These are phyloP conservation scores for Trypanosomatidae sp. DNA, from an alignment of 208 protist genomes.

Conservation along the genomic window DNA sequence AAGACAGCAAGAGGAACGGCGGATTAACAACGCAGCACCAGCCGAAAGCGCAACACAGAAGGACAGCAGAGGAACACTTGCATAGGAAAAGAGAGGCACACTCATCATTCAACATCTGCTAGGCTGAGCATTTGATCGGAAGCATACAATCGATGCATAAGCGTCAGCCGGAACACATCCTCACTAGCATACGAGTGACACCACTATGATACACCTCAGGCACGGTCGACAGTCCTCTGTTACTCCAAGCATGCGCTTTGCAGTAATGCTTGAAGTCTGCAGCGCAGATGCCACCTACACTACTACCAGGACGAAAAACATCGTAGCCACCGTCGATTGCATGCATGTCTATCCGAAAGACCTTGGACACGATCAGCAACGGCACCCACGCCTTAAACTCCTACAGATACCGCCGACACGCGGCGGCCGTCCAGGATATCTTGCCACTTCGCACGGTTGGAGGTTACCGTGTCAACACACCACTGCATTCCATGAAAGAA, in stretches of 20 bases:
- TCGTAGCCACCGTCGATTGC: neutral
- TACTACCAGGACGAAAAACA: neutral
- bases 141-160: neutral
- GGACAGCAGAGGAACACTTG: neutral
- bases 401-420: neutral
- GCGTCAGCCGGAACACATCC: neutral
- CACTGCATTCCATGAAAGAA: slow-evolving; percentile 79
- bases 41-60: neutral
- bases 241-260: neutral
- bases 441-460: slow-evolving; percentile 73
- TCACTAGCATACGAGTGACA: neutral
- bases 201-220: neutral
- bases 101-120: neutral
- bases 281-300: neutral
- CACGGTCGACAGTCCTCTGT: neutral
- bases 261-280: neutral
- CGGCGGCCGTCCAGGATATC: slow-evolving; percentile 41
- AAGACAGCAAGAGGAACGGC: neutral
- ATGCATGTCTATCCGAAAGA: neutral
- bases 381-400: neutral
- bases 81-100: neutral
- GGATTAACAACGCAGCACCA: neutral
- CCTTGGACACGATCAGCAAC: neutral
- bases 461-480: slow-evolving; percentile 66
- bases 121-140: neutral